Base-by-base conservation (phyloP, 176 grass and related monocot species). In the Cenchrus purpureus region DNA sequence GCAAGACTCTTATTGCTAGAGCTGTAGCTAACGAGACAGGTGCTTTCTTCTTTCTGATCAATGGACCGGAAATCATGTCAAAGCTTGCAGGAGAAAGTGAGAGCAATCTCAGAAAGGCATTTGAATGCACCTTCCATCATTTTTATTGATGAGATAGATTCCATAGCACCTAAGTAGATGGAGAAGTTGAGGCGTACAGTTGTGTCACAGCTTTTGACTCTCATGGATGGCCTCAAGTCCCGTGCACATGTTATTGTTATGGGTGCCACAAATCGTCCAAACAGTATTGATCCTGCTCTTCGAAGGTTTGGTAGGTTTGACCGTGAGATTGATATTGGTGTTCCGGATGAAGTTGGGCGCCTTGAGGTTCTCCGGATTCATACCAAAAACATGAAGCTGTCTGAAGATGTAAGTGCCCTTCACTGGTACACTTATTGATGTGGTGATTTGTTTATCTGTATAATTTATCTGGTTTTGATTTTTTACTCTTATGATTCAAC, bases 121-220 rank as follows among this genome's bases (percentile, higher is more conserved):
- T 97, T 82, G 94, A 97, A 94, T 87, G 94, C 94, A 7, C 94
- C 94, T 32, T 88, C 94, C 1, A 97, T 97, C 72, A 97, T 97
- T 68, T 94, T 94, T 73, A 94, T 97, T 50, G 94, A 94, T 82
- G 92, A 97, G 83, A 43, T 97, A 0, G 94, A 97, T 55, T 94
- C 92, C 8, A 97, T 97, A 44, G 94, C 94, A 2, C 94, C 94
- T 0, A 90, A 94, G 79, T n/a, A n/a, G n/a, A 97, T 67, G 94
- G 92, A 71, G 92, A 97, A 81, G 89, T 94, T 73, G 94, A 97
- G 94, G 76, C 90, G 92, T 48, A 94, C n/a, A n/a, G n/a, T 92
- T 74, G 94, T 97, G 77, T 97, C 94, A 32, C 94, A 94, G 65
- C 84, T 97, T 28, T 77, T 97, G 92, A 97, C 91, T 40, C 77